Evolutionary conservation across 805 yeast species (phyloP).

Genomic region (Lipomyces sp.): DNA sequence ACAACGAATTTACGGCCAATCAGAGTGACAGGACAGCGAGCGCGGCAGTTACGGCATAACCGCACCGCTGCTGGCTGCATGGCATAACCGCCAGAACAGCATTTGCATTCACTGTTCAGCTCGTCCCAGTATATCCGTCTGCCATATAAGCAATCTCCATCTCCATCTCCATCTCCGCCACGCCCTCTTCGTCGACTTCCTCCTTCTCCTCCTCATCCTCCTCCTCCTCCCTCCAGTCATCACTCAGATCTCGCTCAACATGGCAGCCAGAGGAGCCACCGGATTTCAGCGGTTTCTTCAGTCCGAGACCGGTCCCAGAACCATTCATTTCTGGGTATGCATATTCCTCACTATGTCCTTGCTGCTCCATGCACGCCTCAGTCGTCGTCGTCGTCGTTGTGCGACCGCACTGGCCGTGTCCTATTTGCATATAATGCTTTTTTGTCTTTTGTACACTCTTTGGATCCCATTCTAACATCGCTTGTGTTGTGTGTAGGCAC

Average conservation of each 20-base stretch:
- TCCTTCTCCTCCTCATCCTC: background rate
- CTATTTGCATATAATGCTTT: background rate
- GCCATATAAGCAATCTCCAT: background rate
- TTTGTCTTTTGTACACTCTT: background rate
- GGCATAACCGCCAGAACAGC: background rate
- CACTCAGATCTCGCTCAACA: background rate
- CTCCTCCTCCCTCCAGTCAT: background rate
- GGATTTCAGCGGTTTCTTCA: constrained; percentile 64
- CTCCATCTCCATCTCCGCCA: background rate
- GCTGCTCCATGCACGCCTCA: no score
- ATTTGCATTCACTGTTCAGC: no score
- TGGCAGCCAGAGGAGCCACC: constrained; percentile 12
- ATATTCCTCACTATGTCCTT: constrained; percentile 30
- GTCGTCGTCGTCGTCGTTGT: no score
- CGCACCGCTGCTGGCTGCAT: background rate
- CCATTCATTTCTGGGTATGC: constrained; percentile 97
- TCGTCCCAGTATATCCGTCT: no score
- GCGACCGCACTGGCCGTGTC: no score
- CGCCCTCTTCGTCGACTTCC: background rate
- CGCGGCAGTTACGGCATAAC: background rate
- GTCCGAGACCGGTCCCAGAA: constrained; percentile 91
- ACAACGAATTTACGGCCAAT: constrained; percentile 9
- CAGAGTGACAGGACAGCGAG: background rate
- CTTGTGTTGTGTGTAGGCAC: no score
- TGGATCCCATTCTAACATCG: background rate